Percentiles rank a stretch among this genome's conserved stretches.
Evolutionary conservation across 2,329 filamentous ascomycete species (phyloP).

Genomic region (Microdochium paspali): DNA sequence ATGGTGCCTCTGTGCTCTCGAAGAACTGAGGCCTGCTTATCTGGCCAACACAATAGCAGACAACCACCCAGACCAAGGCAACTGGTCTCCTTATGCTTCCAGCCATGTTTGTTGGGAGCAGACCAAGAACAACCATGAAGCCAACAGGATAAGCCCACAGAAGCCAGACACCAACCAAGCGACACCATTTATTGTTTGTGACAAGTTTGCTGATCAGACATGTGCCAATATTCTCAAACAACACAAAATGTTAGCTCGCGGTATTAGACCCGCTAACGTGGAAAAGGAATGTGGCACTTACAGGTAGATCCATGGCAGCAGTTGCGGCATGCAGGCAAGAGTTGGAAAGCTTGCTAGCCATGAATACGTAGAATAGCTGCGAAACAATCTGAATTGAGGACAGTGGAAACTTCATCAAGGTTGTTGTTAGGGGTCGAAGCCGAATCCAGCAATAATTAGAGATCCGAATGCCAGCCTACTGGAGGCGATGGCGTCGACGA

Average conservation of each 20-base stretch:
- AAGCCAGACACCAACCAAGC: constrained; percentile 20
- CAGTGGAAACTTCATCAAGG: constrained; percentile 14
- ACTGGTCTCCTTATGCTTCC: constrained; percentile 17
- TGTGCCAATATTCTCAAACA: constrained; percentile 19
- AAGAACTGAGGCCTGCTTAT: constrained; percentile 21
- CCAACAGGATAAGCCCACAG: constrained; percentile 18
- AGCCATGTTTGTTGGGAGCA: constrained; percentile 18
- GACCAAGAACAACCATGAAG: constrained; percentile 18
- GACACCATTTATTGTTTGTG: constrained; percentile 16
- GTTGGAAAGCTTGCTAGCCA: constrained; percentile 11
- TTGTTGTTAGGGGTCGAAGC: constrained; percentile 13
- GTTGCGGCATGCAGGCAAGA: constrained; percentile 17
- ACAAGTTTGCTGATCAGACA: constrained; percentile 18
- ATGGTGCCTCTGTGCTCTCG: constrained; percentile 17
- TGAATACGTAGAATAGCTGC: constrained; percentile 10
- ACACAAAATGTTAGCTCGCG: too few species aligned
- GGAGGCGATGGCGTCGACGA: constrained; percentile 14
- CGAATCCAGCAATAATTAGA: constrained; percentile 15
- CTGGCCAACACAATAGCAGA: constrained; percentile 19
- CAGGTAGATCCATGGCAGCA: constrained; percentile 19
- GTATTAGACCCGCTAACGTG: too few species aligned
- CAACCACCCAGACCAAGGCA: constrained; percentile 19
- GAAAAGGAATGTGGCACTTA: too few species aligned
- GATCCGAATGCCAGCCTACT: constrained; percentile 15
- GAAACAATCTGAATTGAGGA: constrained; percentile 12